phyloP scores from a whole-genome alignment of 2,329 filamentous ascomycete genomes.

The Pyrenochaeta sp. region DNA sequence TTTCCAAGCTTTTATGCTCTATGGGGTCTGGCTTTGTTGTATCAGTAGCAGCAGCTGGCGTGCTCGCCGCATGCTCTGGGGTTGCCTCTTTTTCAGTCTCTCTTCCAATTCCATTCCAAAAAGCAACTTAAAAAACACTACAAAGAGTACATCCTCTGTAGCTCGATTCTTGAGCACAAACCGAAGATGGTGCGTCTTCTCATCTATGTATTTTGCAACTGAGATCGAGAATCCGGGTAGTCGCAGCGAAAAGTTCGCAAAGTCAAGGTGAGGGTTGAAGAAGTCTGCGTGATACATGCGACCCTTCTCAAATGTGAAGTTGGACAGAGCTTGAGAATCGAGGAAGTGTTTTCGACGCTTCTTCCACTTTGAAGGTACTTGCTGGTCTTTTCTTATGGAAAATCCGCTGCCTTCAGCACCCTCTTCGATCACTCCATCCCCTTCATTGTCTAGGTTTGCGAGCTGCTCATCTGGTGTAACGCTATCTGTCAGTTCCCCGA shows the following conservation, averaged over 20 bases:
- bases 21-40: not conserved
- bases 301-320: slow-evolving; percentile 55
- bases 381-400: slow-evolving; percentile 34
- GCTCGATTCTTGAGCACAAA: slow-evolving; percentile 56
- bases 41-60: not conserved
- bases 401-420: slow-evolving; percentile 50
- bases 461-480: slow-evolving; percentile 34
- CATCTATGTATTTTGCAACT: slow-evolving; percentile 57
- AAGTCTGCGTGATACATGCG: slow-evolving; percentile 57
- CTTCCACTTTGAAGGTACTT: slow-evolving; percentile 50
- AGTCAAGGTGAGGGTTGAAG: slow-evolving; percentile 60
- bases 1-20: not conserved
- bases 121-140: slow-evolving; percentile 56
- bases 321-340: slow-evolving; percentile 41
- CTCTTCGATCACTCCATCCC: slow-evolving; percentile 50
- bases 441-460: slow-evolving; percentile 24
- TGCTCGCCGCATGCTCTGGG: not conserved
- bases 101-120: slow-evolving; percentile 54
- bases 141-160: slow-evolving; percentile 54
- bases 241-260: slow-evolving; percentile 55
- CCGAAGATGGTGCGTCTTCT: slow-evolving; percentile 57
- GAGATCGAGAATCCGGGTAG: slow-evolving; percentile 56
- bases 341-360: slow-evolving; percentile 58
- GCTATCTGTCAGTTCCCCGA: slow-evolving; percentile 36
- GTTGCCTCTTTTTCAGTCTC: slow-evolving; percentile 32